Evolutionary conservation across 108 stramenopile species (phyloP), one percentile per base, ranked within the genome.

Genomic region (Cyclostephanos invisitatus): DNA sequence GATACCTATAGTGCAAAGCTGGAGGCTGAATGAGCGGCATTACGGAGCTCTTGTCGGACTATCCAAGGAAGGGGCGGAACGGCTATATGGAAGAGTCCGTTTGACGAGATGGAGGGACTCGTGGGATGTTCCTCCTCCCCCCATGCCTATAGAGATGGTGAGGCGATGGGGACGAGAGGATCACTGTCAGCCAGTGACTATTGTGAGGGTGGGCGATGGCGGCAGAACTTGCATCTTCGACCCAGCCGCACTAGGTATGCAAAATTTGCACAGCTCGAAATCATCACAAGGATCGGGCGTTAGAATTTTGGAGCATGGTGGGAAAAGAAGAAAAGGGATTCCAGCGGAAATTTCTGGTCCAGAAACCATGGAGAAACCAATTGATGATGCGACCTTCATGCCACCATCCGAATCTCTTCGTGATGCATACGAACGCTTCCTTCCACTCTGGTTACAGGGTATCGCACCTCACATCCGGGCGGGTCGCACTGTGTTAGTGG

Each of bases 51-150:
- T 73, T 21, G 72, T 73, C 3, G 72, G 72, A 20, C 28, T 73
- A n/a, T 66, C 64, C 51, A 73, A 73, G 35, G 64, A 73, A 59
- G 72, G 72, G 3, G 72, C 72, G 10, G 72, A 73, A 36, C 62
- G 72, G 28, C 53, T 73, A 44, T 73, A 66, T 29, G 72, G 72
- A 3, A 73, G 64, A 57, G 55, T 66, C 14, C 48, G 65, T 27
- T 25, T 73, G 27, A 57, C 72, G 25, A 21, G 64, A 44, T 73
- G 72, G 72, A 64, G 72, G 32, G 72, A 73, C 57, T 73, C 72
- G 37, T 73, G 72, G 72, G 72, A 73, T 57, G 65, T 73, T 46
- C 72, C 64, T 42, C 72, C 72, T 32, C 72, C 72, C n/a, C 72
- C 72, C 24, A 73, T 73, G 72, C 65, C 64, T 18, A 0, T 67